Percentiles rank a stretch among this genome's conserved stretches.
Evolutionary conservation across 352 stramenopile species (phyloP).

Genomic region (Blastocystis sp.): DNA sequence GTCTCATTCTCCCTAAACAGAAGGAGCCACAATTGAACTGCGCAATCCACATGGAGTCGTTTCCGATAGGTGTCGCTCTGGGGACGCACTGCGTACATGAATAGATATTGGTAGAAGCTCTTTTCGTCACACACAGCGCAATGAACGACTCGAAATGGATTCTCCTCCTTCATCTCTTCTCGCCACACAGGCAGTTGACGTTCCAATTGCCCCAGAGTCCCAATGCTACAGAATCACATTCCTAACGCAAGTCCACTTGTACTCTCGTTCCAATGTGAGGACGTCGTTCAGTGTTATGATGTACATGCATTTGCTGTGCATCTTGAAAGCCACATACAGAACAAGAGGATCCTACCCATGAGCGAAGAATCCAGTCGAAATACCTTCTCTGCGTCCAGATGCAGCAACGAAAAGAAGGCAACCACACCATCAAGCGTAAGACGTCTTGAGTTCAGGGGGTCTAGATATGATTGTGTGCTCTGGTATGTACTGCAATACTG

Average conservation of each 20-base stretch:
- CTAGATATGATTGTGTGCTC: too few relatives aligned
- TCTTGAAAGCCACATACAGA: constrained; percentile 40
- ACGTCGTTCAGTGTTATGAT: constrained; percentile 30
- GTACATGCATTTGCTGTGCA: constrained; percentile 66
- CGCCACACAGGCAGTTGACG: not conserved
- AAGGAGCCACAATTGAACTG: not conserved
- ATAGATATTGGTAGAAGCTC: constrained; percentile 32
- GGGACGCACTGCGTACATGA: constrained; percentile 10
- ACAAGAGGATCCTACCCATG: constrained; percentile 43
- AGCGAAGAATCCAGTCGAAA: not conserved
- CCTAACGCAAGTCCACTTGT: not conserved
- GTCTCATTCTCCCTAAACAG: constrained; percentile 1
- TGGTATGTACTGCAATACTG: too few relatives aligned
- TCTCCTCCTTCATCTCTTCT: not conserved
- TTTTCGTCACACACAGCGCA: not conserved
- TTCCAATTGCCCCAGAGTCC: not conserved
- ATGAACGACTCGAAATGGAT: not conserved
- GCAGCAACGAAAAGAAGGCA: constrained; percentile 2
- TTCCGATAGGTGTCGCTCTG: constrained; percentile 21
- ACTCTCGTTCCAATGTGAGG: not conserved
- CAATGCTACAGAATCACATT: not conserved
- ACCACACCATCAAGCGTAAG: constrained; percentile 39
- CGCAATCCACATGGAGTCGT: not conserved
- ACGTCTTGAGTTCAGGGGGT: constrained; percentile 17
- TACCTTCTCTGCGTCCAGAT: constrained; percentile 41